Base-by-base conservation (phyloP, 768 basidiomycete species). In the Panellus pusillus region DNA sequence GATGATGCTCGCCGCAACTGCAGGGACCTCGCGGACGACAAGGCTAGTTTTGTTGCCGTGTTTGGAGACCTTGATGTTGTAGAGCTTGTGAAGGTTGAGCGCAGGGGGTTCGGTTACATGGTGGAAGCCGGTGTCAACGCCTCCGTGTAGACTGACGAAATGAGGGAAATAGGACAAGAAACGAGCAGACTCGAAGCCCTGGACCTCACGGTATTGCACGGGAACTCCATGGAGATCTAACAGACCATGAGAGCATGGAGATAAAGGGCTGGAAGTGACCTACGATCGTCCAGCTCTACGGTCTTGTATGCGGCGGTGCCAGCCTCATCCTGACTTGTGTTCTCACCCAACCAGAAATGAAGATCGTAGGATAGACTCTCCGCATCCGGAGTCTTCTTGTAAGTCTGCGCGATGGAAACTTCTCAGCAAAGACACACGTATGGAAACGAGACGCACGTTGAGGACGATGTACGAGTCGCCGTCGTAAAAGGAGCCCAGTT, bases 401-500 rank as follows among this genome's bases (percentile, higher is more conserved):
- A 85, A 4, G 83, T 85, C 84, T 87, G 49, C 8, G 40, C 37
- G 27, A 45, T 18, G 12, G 29, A 12, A 44, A 32, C 9, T 17
- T 27, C 20, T 9, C 48, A 43, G 48, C 17, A 19, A 38, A 36
- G 27, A 31, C 31, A 41, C n/a, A 20, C 12, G 36, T 36, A 28
- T 15, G 4, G 19, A n/a, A 44, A 20, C 4, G 43, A 31, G 24
- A 66, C 78, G 58, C 57, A 83, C 84, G 64, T 84, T 73, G 28
- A 86, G 68, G n/a, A 86, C 69, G 50, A 87, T 80, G 60, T 86
- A 86, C 1, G 82, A 83, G 66, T 86, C 83, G 1, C 82, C 86
- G 57, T 79, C 76, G 61, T 84, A 87, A 68, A 86, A 86, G 8
- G 70, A 70, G 8, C 84, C 82, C 41, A 71, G 66, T 14, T 73